Conservation (phyloP, 2,329 filamentous ascomycete species). For the Pyricularia pennisetigena region DNA sequence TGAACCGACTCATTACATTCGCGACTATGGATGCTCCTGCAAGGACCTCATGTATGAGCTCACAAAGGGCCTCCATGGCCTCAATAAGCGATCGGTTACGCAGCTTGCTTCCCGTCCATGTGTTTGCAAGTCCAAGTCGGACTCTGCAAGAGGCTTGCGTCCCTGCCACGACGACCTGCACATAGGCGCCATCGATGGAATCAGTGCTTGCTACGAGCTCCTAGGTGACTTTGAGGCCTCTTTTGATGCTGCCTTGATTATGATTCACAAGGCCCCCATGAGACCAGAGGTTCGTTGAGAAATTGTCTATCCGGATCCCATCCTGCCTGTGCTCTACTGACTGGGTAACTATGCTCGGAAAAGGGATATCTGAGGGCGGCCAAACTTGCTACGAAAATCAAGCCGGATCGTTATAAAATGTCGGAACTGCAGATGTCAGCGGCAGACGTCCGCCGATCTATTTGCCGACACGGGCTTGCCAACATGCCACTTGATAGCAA, state of each 20-base stretch:
- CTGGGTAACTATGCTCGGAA: background rate
- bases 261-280: background rate
- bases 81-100: background rate
- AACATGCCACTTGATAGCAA: background rate
- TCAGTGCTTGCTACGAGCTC: background rate
- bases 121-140: background rate
- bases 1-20: background rate
- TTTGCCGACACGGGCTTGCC: background rate
- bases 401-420: background rate
- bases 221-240: background rate
- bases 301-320: background rate
- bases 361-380: conserved; percentile 4
- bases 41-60: background rate
- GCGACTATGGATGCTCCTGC: background rate
- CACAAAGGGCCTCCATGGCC: background rate
- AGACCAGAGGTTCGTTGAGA: conserved; percentile 1
- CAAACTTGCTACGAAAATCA: background rate
- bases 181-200: conserved; percentile 1
- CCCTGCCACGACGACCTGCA: background rate
- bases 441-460: background rate
- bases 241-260: background rate
- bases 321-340: background rate
- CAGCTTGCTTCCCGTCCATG: background rate
- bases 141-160: background rate
- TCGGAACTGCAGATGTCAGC: background rate